phyloP scores from a whole-genome alignment of 2,329 filamentous ascomycete genomes.

The Myriosclerotinia curreyana region DNA sequence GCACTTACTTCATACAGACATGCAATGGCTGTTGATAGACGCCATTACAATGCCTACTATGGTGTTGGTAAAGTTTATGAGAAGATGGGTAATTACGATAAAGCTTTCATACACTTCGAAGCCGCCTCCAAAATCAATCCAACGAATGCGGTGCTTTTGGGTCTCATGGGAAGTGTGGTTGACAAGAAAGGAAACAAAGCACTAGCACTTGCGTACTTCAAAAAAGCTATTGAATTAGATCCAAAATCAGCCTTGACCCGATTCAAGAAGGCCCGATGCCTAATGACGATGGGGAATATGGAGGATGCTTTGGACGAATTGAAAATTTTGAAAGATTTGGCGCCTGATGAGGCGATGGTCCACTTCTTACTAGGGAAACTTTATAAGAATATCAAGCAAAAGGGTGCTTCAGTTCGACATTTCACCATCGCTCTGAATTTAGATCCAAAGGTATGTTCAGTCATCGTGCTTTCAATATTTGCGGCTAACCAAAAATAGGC shows the following conservation, averaged over 20 bases:
- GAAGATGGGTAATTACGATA: constrained; percentile 85
- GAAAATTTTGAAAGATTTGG: constrained; percentile 82
- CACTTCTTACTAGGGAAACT: constrained; percentile 90
- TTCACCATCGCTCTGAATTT: constrained; percentile 94
- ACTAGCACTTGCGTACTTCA: constrained; percentile 80
- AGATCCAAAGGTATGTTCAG: constrained; percentile 78
- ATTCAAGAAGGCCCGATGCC: constrained; percentile 86
- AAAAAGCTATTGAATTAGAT: constrained; percentile 75
- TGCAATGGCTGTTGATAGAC: constrained; percentile 78
- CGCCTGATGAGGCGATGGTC: constrained; percentile 91
- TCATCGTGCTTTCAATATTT: constrained; percentile 22
- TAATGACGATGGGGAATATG: constrained; percentile 71
- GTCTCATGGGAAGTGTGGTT: constrained; percentile 84
- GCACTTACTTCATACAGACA: constrained; percentile 82
- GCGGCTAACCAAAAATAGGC: constrained; percentile 54
- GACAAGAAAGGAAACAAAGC: constrained; percentile 85
- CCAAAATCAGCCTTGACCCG: constrained; percentile 78
- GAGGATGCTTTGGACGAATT: constrained; percentile 77
- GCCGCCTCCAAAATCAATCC: constrained; percentile 88
- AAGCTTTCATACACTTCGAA: constrained; percentile 87
- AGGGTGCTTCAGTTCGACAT: constrained; percentile 80
- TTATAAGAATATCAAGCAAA: constrained; percentile 70
- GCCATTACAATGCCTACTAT: constrained; percentile 99
- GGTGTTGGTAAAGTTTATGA: constrained; percentile 81
- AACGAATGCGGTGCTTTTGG: constrained; percentile 86